Percentiles rank a stretch among this genome's conserved stretches.
phyloP scores from a whole-genome alignment of 2,329 filamentous ascomycete genomes.

The Fusarium sulawesiense region DNA sequence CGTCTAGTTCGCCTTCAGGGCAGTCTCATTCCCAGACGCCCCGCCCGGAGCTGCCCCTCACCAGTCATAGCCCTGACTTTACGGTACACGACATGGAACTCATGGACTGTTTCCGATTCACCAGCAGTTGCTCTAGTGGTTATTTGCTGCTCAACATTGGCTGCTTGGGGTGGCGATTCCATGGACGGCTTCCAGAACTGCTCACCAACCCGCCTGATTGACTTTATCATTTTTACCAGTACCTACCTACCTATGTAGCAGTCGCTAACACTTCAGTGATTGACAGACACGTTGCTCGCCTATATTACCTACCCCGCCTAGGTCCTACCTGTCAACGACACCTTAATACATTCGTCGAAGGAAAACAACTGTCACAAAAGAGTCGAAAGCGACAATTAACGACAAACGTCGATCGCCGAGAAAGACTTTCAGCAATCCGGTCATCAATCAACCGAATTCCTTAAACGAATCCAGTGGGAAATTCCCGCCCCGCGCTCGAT shows the following conservation, averaged over 20 bases:
- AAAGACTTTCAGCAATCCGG: constrained; percentile 8
- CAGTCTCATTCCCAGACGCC: constrained; percentile 8
- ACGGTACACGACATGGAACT: constrained; percentile 1
- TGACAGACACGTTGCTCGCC: constrained; percentile 31
- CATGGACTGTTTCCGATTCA: constrained; percentile 28
- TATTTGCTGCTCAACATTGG: constrained; percentile 6
- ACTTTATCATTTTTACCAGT: background rate
- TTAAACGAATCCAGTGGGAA: constrained; percentile 20
- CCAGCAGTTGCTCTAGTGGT: constrained; percentile 11
- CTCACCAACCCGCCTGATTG: constrained; percentile 8
- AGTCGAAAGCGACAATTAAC: constrained; percentile 1
- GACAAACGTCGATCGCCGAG: background rate
- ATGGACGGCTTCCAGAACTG: background rate
- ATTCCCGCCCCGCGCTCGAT: constrained; percentile 27
- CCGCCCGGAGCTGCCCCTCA: constrained; percentile 27
- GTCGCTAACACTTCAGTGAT: constrained; percentile 25
- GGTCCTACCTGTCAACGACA: constrained; percentile 5
- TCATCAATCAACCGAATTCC: background rate
- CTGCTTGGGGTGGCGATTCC: constrained; percentile 13
- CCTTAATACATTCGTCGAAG: constrained; percentile 16
- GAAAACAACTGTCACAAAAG: constrained; percentile 27
- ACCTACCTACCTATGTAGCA: constrained; percentile 1
- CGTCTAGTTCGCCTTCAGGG: background rate
- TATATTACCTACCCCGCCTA: constrained; percentile 32
- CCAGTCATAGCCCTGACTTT: constrained; percentile 21